These are phyloP conservation scores for Solanum corneliomulleri DNA, from an alignment of 257 asterid species.

Conservation along the genomic window DNA sequence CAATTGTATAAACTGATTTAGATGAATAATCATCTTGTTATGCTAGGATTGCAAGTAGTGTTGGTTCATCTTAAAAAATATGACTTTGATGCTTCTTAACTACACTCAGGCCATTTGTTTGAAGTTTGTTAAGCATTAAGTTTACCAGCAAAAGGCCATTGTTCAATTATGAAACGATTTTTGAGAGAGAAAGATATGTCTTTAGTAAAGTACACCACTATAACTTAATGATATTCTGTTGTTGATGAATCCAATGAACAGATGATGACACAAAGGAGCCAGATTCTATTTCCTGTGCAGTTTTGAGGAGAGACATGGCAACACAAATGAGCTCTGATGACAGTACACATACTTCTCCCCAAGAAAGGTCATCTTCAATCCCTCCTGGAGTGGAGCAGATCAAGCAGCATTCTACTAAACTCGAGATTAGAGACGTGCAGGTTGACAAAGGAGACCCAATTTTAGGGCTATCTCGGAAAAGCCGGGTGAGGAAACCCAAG, in stretches of 20 bases:
- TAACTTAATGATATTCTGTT: neutral
- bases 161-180: neutral
- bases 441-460: slow-evolving; percentile 9
- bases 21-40: neutral
- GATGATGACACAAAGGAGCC: slow-evolving; percentile 34
- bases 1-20: neutral
- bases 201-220: neutral
- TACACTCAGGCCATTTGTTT: neutral
- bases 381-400: slow-evolving; percentile 12
- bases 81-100: neutral
- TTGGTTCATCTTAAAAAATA: neutral
- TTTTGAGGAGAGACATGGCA: slow-evolving; percentile 68
- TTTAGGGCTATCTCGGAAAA: neutral
- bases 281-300: slow-evolving; percentile 19
- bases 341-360: slow-evolving; percentile 51
- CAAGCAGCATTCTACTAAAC: slow-evolving; percentile 19
- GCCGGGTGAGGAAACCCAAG: neutral
- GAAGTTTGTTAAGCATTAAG: neutral
- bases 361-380: slow-evolving; percentile 28
- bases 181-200: neutral
- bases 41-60: neutral
- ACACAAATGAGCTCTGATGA: slow-evolving; percentile 87
- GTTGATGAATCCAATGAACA: slow-evolving; percentile 11
- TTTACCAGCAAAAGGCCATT: neutral
- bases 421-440: slow-evolving; percentile 22